Evolutionary conservation across 768 basidiomycete genomes (phyloP), one percentile per base, ranked within the genome.

Genomic region (Pulveroboletus sp.): DNA sequence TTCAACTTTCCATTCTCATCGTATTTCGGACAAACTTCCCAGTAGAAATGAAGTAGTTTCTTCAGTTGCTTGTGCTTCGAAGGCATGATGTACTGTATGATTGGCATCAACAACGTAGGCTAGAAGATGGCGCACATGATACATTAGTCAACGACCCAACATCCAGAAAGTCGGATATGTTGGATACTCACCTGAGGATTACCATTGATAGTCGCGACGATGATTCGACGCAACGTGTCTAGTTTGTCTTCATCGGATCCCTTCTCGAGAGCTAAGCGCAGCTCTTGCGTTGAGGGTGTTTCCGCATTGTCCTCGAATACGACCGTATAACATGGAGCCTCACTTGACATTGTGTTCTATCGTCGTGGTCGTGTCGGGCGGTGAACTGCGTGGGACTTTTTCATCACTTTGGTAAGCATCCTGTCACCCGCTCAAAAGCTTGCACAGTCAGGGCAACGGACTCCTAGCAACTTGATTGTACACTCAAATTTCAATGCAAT

Each of bases 21-120:
- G 54, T 94, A 86, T 69, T 97, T 97, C 9, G 95, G 95, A 71
- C 94, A 98, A 19, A 98, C 88, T 73, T 98, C 91, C 90, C 90
- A 94, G 67, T 94, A 94, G 66, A 92, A 93, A 69, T 93, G 92
- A 33, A 97, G 75, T 55, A 97, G 72, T 74, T 98, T 99, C 84
- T 99, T 98, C 65, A 98, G 81, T 51, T 86, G 84, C 75, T 99
- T 98, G 75, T 90, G 94, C 66, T 85, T 84, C 45, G 89, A 90
- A 31, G 97, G 97, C 78, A 97, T 81, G 53, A 95, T 88, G 72
- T 86, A 97, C 81, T 99, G 97, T 58, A 99, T 98, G 69, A 98
- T 87, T 6, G 94, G 91, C 94, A 99, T 98, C 72, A 97, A 83
- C 42, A 97, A 69, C 45, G 81, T 72, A 17, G 93, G 90, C 93